Evolutionary conservation across 306 rosid genomes (phyloP).

Genomic region (Corylus heterophylla): DNA sequence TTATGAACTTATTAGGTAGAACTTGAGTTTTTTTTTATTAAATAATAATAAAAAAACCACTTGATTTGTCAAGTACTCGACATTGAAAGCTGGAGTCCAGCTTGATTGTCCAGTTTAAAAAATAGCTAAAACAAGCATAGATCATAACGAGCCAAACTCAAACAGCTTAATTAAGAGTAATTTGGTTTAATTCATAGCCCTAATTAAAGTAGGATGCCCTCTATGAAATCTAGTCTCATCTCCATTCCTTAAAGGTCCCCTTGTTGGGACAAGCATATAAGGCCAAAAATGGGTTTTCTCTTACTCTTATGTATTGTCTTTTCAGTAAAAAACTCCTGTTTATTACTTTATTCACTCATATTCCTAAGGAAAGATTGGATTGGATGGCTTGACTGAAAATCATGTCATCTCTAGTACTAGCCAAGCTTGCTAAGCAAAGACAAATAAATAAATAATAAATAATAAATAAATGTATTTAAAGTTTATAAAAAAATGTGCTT

Average conservation of each 20-base stretch:
- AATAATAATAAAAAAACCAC: no score
- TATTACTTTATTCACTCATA: neutral
- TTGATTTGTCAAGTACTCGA: no score
- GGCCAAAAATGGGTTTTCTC: neutral
- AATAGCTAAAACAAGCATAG: no score
- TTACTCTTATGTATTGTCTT: neutral
- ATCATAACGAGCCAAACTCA: no score
- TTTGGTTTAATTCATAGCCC: neutral
- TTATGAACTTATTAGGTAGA: no score
- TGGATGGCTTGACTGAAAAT: neutral
- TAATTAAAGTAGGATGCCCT: neutral
- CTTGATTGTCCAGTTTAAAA: no score
- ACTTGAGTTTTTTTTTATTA: no score
- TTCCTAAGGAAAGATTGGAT: neutral
- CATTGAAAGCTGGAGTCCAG: no score
- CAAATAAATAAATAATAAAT: neutral
- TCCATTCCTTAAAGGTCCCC: neutral
- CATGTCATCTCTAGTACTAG: neutral
- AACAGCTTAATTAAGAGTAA: no score
- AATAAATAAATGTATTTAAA: neutral
- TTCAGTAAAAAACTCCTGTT: neutral
- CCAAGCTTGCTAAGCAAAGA: conserved; percentile 1
- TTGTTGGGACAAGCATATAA: neutral
- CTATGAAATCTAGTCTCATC: neutral
- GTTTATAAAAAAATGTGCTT: conserved; percentile 19